A percentile compares a stretch with the other conserved stretches of the same genome.
Conservation (phyloP, 108 stramenopile species). For the Cylindrotheca fusiformis region DNA sequence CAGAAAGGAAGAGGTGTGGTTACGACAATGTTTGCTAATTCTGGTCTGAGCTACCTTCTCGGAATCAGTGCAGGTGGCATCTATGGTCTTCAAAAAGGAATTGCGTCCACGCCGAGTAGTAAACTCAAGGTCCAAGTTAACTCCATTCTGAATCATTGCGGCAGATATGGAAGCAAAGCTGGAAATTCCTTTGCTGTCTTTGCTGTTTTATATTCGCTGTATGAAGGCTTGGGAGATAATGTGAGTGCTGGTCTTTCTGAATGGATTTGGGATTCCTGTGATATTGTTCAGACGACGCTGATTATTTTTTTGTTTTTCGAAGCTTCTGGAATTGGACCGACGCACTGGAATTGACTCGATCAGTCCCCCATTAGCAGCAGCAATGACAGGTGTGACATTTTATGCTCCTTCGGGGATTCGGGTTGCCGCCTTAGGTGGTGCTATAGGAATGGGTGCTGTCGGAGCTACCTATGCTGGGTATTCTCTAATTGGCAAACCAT, state of each 20-base stretch:
- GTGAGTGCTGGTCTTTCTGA: slow-evolving; percentile 38
- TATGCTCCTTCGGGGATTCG: slow-evolving; percentile 77
- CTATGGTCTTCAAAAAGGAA: slow-evolving; percentile 74
- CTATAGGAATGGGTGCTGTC: slow-evolving; percentile 73
- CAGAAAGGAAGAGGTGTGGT: slow-evolving; percentile 75
- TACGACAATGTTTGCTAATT: slow-evolving; percentile 85
- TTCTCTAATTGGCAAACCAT: slow-evolving; percentile 60
- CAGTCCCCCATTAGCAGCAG: slow-evolving; percentile 63
- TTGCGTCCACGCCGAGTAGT: slow-evolving; percentile 61
- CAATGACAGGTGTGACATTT: slow-evolving; percentile 76
- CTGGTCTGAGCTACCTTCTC: slow-evolving; percentile 69
- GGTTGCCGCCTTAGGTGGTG: slow-evolving; percentile 78
- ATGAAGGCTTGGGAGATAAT: slow-evolving; percentile 72
- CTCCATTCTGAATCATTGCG: slow-evolving; percentile 81
- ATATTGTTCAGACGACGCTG: background rate
- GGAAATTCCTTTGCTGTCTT: slow-evolving; percentile 81
- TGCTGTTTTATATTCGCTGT: slow-evolving; percentile 77
- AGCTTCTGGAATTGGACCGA: slow-evolving; percentile 60
- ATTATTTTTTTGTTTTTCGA: slow-evolving; percentile 1
- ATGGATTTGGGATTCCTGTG: background rate
- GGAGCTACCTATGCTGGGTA: slow-evolving; percentile 75
- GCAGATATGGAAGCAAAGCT: slow-evolving; percentile 66
- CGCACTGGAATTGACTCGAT: slow-evolving; percentile 51
- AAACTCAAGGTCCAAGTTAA: slow-evolving; percentile 84
- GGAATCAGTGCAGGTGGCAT: slow-evolving; percentile 77